A percentile compares a stretch with the other conserved stretches of the same genome.
These are phyloP conservation scores for Malus fusca DNA, from an alignment of 306 rosid species.

Conservation along the genomic window DNA sequence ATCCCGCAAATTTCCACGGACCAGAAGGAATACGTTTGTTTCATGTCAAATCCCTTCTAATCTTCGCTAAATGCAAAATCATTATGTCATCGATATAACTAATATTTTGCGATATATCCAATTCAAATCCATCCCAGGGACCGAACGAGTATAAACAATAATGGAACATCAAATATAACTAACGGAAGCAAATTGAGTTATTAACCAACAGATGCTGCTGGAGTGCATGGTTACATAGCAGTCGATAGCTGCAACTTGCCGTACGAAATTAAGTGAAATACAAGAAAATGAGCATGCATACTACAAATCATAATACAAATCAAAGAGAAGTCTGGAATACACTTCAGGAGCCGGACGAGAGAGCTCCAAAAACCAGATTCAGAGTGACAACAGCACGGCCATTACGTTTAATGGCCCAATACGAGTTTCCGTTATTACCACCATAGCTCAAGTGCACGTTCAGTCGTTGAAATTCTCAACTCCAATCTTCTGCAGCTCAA, in stretches of 20 bases:
- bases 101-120: too few species aligned
- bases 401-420: background rate
- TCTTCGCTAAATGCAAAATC: background rate
- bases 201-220: background rate
- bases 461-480: slow-evolving; percentile 30
- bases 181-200: background rate
- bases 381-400: background rate
- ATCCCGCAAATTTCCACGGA: too few species aligned
- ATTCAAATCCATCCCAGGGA: too few species aligned
- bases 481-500: slow-evolving; percentile 70
- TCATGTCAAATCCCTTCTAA: too few species aligned
- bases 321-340: background rate
- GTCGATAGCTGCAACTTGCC: slow-evolving; percentile 1
- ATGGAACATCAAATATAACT: background rate
- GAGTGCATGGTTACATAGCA: background rate
- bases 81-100: too few species aligned
- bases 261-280: background rate
- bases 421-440: background rate
- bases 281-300: background rate
- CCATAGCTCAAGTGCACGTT: slow-evolving; percentile 8
- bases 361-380: background rate
- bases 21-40: too few species aligned
- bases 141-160: background rate
- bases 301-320: background rate
- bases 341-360: background rate